Conservation (phyloP, 306 rosid species). For the Oemleria cerasiformis region DNA sequence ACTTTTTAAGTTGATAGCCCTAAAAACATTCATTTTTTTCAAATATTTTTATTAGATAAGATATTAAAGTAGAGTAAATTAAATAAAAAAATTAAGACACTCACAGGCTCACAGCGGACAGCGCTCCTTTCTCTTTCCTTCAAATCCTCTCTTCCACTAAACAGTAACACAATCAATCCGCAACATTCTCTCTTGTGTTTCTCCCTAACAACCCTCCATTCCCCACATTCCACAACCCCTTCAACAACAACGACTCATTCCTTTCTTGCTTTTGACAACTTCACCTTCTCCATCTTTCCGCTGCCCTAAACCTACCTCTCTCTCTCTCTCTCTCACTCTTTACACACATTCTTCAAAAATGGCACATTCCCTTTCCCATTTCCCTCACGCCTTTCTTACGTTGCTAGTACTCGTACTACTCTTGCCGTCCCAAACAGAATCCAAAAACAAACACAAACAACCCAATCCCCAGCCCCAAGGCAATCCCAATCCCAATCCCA, state of each 20-base stretch:
- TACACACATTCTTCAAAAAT: background rate
- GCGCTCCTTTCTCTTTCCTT: conserved; percentile 15
- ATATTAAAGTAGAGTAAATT: conserved; percentile 8
- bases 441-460: background rate
- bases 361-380: conserved; percentile 22
- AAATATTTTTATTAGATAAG: background rate
- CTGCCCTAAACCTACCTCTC: background rate
- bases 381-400: conserved; percentile 6
- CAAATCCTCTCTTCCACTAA: conserved; percentile 46
- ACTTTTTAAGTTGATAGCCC: too few relatives aligned
- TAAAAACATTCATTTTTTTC: too few relatives aligned
- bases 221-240: conserved; percentile 4
- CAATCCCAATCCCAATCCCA: too few relatives aligned
- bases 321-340: background rate
- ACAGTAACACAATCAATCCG: too few relatives aligned
- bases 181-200: background rate
- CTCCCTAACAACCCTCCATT: background rate
- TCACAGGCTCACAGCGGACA: background rate
- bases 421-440: conserved; percentile 12
- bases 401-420: background rate
- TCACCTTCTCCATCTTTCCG: background rate
- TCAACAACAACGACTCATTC: background rate
- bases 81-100: too few relatives aligned
- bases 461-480: too few relatives aligned
- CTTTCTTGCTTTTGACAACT: background rate